Evolutionary conservation across 1,284 basidiomycete genomes (phyloP).

Genomic region (Wallemia hederae): DNA sequence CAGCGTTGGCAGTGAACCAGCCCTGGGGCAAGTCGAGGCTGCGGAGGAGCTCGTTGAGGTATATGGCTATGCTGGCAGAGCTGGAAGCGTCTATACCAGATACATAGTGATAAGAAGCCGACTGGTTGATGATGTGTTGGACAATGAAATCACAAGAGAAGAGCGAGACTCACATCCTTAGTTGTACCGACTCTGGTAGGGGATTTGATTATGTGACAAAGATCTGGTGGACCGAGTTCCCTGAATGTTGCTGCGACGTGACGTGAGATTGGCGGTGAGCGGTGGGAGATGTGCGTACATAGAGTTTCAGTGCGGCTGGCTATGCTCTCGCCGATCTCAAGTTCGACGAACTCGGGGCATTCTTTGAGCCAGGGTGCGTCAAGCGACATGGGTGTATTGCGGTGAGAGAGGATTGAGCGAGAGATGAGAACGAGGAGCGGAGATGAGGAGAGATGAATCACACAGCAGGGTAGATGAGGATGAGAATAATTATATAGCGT

Average conservation of each 20-base stretch:
- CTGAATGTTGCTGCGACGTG: conserved; percentile 45
- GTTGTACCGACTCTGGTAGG: conserved; percentile 43
- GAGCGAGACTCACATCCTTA: conserved; percentile 40
- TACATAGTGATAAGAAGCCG: conserved; percentile 77
- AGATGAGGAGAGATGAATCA: not conserved
- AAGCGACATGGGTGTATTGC: conserved; percentile 2
- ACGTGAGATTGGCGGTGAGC: too few species aligned
- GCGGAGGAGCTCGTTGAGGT: conserved; percentile 90
- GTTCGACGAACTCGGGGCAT: conserved; percentile 41
- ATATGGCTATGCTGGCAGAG: conserved; percentile 84
- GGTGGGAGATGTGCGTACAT: conserved; percentile 20
- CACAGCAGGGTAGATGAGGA: not conserved
- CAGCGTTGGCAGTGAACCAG: conserved; percentile 64
- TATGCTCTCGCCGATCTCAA: conserved; percentile 67
- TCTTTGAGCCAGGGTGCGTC: conserved; percentile 20
- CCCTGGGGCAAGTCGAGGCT: conserved; percentile 67
- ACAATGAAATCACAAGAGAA: conserved; percentile 1
- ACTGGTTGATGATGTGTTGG: conserved; percentile 19
- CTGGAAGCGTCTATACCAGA: conserved; percentile 93
- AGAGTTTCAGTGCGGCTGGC: conserved; percentile 73
- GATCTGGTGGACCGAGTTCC: conserved; percentile 85
- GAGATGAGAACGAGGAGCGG: not conserved
- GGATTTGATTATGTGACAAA: conserved; percentile 75
- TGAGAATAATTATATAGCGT: not conserved
- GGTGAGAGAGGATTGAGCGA: not conserved